Evolutionary conservation across 2,329 filamentous ascomycete species (phyloP).

Genomic region (Cladophialophora chaetospira): DNA sequence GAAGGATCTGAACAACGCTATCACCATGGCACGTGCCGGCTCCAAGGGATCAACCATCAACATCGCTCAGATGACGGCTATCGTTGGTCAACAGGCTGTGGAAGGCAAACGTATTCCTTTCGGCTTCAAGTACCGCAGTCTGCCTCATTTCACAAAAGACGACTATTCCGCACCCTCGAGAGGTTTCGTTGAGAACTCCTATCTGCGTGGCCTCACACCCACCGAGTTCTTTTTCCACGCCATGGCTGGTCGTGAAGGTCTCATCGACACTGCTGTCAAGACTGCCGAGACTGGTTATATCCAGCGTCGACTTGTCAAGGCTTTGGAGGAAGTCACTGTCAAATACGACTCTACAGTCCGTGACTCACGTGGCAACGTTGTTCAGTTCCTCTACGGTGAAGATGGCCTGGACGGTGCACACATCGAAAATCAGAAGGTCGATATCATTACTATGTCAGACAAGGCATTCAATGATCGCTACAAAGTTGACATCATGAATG

Average conservation of each 20-base stretch:
- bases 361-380: conserved; percentile 93
- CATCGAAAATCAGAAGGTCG: conserved; percentile 91
- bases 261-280: conserved; percentile 99
- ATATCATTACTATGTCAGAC: conserved; percentile 79
- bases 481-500: conserved; percentile 82
- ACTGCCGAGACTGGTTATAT: conserved; percentile 99
- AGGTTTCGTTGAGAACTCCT: conserved; percentile 98
- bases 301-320: conserved; percentile 96
- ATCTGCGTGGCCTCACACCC: conserved; percentile 90
- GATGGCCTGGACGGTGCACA: conserved; percentile 91
- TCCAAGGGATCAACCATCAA: conserved; percentile 99
- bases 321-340: conserved; percentile 94
- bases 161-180: conserved; percentile 97
- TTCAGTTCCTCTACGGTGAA: conserved; percentile 97
- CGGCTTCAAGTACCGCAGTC: conserved; percentile 95
- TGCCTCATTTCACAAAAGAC: conserved; percentile 98
- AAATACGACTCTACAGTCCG: conserved; percentile 97
- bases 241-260: conserved; percentile 99
- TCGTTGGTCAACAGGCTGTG: conserved; percentile 96
- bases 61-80: conserved; percentile 98
- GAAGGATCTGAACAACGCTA: conserved; percentile 94
- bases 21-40: conserved; percentile 92
- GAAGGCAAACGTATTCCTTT: conserved; percentile 99
- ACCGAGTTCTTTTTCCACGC: conserved; percentile 99
- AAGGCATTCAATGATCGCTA: conserved; percentile 77